phyloP scores from a whole-genome alignment of 495 filamentous ascomycete species.

The Penicillium macrosclerotiorum region DNA sequence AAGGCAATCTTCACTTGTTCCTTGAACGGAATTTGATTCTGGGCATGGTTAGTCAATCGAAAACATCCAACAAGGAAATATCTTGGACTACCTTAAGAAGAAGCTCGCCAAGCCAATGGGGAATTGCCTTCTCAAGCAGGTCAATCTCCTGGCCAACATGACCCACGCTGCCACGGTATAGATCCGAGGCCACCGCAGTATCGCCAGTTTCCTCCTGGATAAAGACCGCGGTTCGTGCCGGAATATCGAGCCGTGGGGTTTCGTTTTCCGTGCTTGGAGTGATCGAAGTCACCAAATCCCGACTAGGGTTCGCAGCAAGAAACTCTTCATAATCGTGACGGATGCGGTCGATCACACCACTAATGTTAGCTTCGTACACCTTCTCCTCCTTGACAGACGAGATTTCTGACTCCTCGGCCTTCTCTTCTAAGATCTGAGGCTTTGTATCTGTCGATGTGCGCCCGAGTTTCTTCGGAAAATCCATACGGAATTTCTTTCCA shows the following conservation, averaged over 20 bases:
- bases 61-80: background rate
- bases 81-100: conserved; percentile 61
- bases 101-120: conserved; percentile 91
- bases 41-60: conserved; percentile 2
- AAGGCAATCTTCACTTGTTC: conserved; percentile 95
- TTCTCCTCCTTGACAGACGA: conserved; percentile 67
- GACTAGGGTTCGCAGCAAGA: conserved; percentile 52
- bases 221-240: conserved; percentile 76
- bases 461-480: conserved; percentile 81
- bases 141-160: conserved; percentile 75
- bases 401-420: conserved; percentile 73
- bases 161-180: conserved; percentile 85
- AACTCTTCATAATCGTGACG: conserved; percentile 76
- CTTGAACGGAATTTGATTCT: conserved; percentile 82
- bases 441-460: conserved; percentile 76
- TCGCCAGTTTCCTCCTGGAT: conserved; percentile 91
- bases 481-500: conserved; percentile 84
- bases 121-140: conserved; percentile 77
- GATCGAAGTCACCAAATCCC: conserved; percentile 61
- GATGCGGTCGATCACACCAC: conserved; percentile 75
- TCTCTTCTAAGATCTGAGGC: conserved; percentile 71
- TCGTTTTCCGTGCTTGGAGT: conserved; percentile 77
- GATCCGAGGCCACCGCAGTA: conserved; percentile 84
- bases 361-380: conserved; percentile 78
- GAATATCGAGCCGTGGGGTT: conserved; percentile 80